These are phyloP conservation scores for Fragilariopsis cylindrus DNA, from an alignment of 108 stramenopile genomes.

Conservation along the genomic window DNA sequence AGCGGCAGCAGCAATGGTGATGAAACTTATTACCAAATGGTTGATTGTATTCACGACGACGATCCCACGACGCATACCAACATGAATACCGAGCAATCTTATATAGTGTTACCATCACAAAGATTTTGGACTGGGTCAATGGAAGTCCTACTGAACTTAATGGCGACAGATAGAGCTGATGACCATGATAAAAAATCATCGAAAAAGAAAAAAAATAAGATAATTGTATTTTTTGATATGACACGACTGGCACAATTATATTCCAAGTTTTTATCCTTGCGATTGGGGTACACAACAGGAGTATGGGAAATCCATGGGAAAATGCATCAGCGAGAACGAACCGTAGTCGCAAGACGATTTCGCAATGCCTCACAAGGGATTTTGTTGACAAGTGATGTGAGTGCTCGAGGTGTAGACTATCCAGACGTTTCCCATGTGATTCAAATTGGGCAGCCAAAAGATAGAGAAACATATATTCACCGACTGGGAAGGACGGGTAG, in stretches of 20 bases:
- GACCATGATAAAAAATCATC: background rate
- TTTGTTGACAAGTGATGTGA: slow-evolving; percentile 91
- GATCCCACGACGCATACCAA: slow-evolving; percentile 55
- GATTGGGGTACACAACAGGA: slow-evolving; percentile 28
- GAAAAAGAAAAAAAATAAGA: slow-evolving; percentile 55
- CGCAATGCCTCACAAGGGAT: slow-evolving; percentile 47
- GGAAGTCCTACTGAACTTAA: slow-evolving; percentile 54
- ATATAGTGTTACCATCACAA: slow-evolving; percentile 47
- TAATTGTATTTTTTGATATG: slow-evolving; percentile 90
- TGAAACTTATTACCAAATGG: slow-evolving; percentile 18
- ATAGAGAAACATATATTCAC: slow-evolving; percentile 90
- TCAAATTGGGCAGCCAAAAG: slow-evolving; percentile 71
- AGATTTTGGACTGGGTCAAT: slow-evolving; percentile 53
- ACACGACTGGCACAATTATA: slow-evolving; percentile 73
- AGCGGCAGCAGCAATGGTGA: background rate
- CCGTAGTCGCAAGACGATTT: slow-evolving; percentile 62
- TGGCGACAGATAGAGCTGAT: slow-evolving; percentile 6
- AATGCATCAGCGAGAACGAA: slow-evolving; percentile 86
- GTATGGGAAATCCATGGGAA: slow-evolving; percentile 90
- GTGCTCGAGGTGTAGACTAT: slow-evolving; percentile 90
- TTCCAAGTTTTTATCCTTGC: slow-evolving; percentile 70
- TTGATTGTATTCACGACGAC: slow-evolving; percentile 65
- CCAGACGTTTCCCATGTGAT: slow-evolving; percentile 56
- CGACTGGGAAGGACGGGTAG: slow-evolving; percentile 96
- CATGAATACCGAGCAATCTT: slow-evolving; percentile 48